These are phyloP conservation scores for Remersonia thermophila DNA, from an alignment of 2,329 filamentous ascomycete species.

Conservation along the genomic window DNA sequence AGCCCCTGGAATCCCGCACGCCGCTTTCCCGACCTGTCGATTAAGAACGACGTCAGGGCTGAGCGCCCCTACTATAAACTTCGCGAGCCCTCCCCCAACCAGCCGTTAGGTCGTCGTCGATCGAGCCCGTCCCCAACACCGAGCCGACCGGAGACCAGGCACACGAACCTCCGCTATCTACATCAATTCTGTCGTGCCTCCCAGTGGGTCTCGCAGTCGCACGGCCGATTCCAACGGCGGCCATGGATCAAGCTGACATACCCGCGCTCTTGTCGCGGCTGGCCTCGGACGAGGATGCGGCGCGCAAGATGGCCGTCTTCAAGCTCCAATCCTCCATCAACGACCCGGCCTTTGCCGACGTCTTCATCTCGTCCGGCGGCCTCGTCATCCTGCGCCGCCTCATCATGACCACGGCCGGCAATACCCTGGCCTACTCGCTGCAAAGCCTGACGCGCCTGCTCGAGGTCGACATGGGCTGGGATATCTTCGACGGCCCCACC, in stretches of 20 bases:
- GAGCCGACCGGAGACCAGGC: too few relatives aligned
- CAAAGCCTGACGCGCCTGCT: conserved; percentile 78
- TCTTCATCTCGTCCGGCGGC: conserved; percentile 85
- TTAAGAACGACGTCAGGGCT: too few relatives aligned
- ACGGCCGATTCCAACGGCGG: too few relatives aligned
- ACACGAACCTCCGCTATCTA: too few relatives aligned
- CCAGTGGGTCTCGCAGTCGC: too few relatives aligned
- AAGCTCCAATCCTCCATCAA: conserved; percentile 92
- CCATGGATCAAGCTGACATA: conserved; percentile 56
- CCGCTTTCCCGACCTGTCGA: too few relatives aligned
- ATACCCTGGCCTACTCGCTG: conserved; percentile 89
- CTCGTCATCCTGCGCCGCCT: conserved; percentile 69
- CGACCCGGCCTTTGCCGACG: conserved; percentile 90
- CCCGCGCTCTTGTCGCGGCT: conserved; percentile 52
- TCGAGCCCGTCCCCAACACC: too few relatives aligned
- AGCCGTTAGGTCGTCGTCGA: too few relatives aligned
- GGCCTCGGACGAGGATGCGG: conserved; percentile 68
- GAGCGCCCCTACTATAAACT: too few relatives aligned
- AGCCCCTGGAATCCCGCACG: too few relatives aligned
- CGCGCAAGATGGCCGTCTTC: conserved; percentile 97
- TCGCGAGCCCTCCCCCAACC: too few relatives aligned
- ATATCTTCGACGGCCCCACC: conserved; percentile 56
- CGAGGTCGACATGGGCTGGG: conserved; percentile 97
- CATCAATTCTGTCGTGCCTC: too few relatives aligned
- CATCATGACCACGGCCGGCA: conserved; percentile 75